A percentile compares a stretch with the other conserved stretches of the same genome.
Conservation (phyloP, 805 yeast genomes). For the Candida coquimbonensis region DNA sequence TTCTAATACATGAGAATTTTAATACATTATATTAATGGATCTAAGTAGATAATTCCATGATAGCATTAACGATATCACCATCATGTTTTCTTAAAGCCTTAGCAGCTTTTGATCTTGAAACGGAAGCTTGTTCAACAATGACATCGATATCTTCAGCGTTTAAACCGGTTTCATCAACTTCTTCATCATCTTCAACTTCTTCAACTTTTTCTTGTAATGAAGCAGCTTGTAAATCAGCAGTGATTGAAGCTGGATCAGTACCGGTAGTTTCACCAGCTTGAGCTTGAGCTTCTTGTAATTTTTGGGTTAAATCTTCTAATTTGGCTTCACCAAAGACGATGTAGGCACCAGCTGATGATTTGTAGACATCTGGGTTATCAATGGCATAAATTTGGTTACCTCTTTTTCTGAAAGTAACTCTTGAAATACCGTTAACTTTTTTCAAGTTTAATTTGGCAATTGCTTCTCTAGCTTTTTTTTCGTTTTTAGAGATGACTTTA, state of each 20-base stretch:
- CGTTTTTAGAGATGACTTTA: slow-evolving; percentile 78
- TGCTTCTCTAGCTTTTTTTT: slow-evolving; percentile 90
- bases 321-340: slow-evolving; percentile 97
- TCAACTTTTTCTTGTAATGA: slow-evolving; percentile 41
- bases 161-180: slow-evolving; percentile 80
- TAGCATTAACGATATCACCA: slow-evolving; percentile 94
- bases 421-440: slow-evolving; percentile 84
- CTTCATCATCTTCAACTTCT: slow-evolving; percentile 49
- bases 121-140: slow-evolving; percentile 87
- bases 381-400: slow-evolving; percentile 88
- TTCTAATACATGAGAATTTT: too few species aligned
- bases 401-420: slow-evolving; percentile 93
- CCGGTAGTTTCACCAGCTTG: slow-evolving; percentile 13
- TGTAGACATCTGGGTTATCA: slow-evolving; percentile 92
- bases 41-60: slow-evolving; percentile 60
- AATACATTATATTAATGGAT: background rate
- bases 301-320: slow-evolving; percentile 87
- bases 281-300: slow-evolving; percentile 76
- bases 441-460: slow-evolving; percentile 84
- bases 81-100: slow-evolving; percentile 83
- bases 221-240: slow-evolving; percentile 73
- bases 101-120: slow-evolving; percentile 82
- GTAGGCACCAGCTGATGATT: slow-evolving; percentile 86
- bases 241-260: slow-evolving; percentile 70
- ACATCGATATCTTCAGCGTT: slow-evolving; percentile 76